phyloP scores from a whole-genome alignment of 1,284 basidiomycete species.

The Cryptococcus sp. region DNA sequence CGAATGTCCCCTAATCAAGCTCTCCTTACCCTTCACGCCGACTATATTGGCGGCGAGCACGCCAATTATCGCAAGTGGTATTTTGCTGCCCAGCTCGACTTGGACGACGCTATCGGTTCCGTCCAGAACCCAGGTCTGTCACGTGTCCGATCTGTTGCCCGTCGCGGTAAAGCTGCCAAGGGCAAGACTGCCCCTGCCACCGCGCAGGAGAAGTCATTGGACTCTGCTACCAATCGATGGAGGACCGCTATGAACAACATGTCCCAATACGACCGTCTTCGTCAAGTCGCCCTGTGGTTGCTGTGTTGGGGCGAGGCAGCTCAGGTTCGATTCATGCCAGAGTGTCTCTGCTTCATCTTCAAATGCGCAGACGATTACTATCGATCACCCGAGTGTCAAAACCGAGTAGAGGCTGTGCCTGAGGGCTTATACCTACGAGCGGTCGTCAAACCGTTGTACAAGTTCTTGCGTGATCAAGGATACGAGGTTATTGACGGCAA shows the following conservation, averaged over 20 bases:
- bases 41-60: slow-evolving; percentile 97
- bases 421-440: slow-evolving; percentile 91
- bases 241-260: slow-evolving; percentile 98
- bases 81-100: slow-evolving; percentile 97
- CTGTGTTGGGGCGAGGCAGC: slow-evolving; percentile 99
- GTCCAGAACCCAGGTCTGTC: slow-evolving; percentile 87
- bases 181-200: slow-evolving; percentile 55
- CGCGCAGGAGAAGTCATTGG: slow-evolving; percentile 76
- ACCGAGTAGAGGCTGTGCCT: slow-evolving; percentile 85
- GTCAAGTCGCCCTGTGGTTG: slow-evolving; percentile 94
- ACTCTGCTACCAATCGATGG: slow-evolving; percentile 88
- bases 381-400: slow-evolving; percentile 97
- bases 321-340: slow-evolving; percentile 96
- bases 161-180: slow-evolving; percentile 51
- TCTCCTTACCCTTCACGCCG: slow-evolving; percentile 90
- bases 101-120: slow-evolving; percentile 95
- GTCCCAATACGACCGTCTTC: slow-evolving; percentile 95
- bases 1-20: slow-evolving; percentile 97
- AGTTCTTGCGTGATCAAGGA: slow-evolving; percentile 95
- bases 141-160: slow-evolving; percentile 77
- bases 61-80: slow-evolving; percentile 99
- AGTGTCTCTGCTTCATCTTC: slow-evolving; percentile 99
- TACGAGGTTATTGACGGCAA: slow-evolving; percentile 97
- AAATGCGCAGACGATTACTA: slow-evolving; percentile 99
- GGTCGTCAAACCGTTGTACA: slow-evolving; percentile 94